Base-by-base conservation (phyloP, 805 yeast genomes). In the Candida wancherniae region DNA sequence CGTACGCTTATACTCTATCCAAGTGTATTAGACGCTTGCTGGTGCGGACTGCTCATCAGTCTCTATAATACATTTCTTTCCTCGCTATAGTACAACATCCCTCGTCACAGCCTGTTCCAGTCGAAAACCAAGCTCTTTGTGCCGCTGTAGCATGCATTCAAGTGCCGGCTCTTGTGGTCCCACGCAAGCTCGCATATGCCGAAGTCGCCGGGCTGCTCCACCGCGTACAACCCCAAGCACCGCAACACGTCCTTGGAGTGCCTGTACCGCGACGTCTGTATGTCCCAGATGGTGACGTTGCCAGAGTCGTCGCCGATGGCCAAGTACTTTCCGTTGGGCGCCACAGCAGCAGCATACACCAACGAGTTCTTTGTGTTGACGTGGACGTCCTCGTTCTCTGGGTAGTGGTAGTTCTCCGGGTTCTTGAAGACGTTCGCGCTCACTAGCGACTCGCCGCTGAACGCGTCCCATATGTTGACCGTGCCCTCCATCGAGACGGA, bases 251-350 rank as follows among this genome's bases (percentile, higher is more conserved):
- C 48, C 9, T 17, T 34, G 7, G 34, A 21, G 22, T 39, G 28
- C 11, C 35, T 34, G 13, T 38, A 39, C 19, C 33, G 25, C 19
- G 42, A 31, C 10, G 36, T 23, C 9, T 45, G 36, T 1, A 73
- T 44, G 36, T 70, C 69, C 71, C 80, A 78, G 0, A 82, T 48
- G 8, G 70, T 54, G 3, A 82, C 63, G 15, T 63, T 62, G 0
- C 90, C 87, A 22, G 73, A 74, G 33, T 74, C 71, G 23, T 80
- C 84, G 1, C 85, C 94, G 2, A 81, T 60, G 1, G 78, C 86
- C 16, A 79, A 53, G 44, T 57, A 64, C 9, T 57, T 49, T 26
- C 54, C 52, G 47, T 73, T 63, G 0, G 73, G 70, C 0, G 86
- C 75, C 6, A 82, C 38, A 1, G 63, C 53, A 2, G 78, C 76